Evolutionary conservation across 495 filamentous ascomycete species (phyloP).

Genomic region (Staphylotrichum tortipilum): DNA sequence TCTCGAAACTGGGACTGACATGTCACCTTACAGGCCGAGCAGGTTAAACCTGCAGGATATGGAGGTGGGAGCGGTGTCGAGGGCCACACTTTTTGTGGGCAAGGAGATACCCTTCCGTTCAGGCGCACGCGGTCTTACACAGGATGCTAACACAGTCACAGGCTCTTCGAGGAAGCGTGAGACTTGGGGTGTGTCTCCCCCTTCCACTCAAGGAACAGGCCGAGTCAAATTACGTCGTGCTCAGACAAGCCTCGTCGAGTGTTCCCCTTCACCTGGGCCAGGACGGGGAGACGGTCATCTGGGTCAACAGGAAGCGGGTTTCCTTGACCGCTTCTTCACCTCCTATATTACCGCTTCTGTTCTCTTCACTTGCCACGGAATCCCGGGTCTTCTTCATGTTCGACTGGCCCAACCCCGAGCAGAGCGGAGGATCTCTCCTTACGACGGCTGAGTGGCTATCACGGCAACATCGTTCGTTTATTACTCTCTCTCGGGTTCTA

Average conservation of each 20-base stretch:
- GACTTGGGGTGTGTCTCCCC: neutral
- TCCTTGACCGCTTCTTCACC: no score
- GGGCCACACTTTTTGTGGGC: no score
- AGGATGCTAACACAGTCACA: neutral
- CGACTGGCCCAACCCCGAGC: neutral
- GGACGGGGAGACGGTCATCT: conserved; percentile 7
- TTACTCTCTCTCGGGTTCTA: neutral
- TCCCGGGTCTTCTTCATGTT: neutral
- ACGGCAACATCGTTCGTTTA: neutral
- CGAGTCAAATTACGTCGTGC: neutral
- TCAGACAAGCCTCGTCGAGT: neutral
- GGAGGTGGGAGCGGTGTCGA: no score
- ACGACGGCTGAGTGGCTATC: neutral
- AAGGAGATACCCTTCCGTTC: neutral
- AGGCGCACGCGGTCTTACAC: neutral
- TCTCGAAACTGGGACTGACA: neutral
- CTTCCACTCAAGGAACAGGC: neutral
- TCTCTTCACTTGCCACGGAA: conserved; percentile 6
- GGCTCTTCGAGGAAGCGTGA: neutral
- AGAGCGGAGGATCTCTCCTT: neutral
- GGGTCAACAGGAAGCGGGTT: neutral
- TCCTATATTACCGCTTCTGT: conserved; percentile 23
- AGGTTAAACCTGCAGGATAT: neutral
- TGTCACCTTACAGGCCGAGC: neutral
- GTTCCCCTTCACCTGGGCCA: neutral